Percentiles rank a stretch among this genome's conserved stretches.
Conservation (phyloP, 805 yeast genomes). For the Starmerella etchellsii region DNA sequence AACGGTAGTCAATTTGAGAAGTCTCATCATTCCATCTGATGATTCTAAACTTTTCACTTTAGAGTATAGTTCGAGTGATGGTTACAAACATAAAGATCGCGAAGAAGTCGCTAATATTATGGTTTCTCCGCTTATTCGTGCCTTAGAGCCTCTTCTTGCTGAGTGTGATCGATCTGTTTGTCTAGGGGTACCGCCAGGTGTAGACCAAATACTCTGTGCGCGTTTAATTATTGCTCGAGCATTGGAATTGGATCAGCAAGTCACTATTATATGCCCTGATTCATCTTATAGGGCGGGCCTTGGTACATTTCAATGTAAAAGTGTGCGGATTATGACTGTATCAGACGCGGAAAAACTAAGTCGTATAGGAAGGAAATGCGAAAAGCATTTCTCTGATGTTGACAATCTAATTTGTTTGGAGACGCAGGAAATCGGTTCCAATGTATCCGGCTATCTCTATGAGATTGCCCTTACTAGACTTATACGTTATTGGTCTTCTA, state of each 20-base stretch:
- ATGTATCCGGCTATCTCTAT: slow-evolving; percentile 46
- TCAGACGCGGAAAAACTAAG: not conserved
- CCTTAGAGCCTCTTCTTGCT: slow-evolving; percentile 4
- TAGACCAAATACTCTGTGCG: not conserved
- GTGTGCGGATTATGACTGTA: not conserved
- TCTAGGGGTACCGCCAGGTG: slow-evolving; percentile 35
- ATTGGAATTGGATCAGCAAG: not conserved
- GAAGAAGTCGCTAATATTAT: no score
- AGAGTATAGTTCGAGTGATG: not conserved
- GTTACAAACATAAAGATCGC: no score
- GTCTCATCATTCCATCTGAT: slow-evolving; percentile 39
- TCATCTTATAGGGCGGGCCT: not conserved
- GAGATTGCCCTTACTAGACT: slow-evolving; percentile 59
- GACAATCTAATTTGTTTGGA: slow-evolving; percentile 65
- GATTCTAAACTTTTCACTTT: not conserved
- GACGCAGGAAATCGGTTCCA: slow-evolving; percentile 52
- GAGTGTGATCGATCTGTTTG: slow-evolving; percentile 30
- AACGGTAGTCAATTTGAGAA: slow-evolving; percentile 44
- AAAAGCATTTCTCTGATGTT: slow-evolving; percentile 39
- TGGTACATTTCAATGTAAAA: not conserved
- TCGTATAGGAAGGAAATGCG: not conserved
- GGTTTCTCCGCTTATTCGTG: not conserved
- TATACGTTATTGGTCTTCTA: not conserved
- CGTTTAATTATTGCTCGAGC: not conserved
- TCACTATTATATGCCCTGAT: not conserved